Conservation (phyloP, 352 stramenopile species). For the Globisporangium acanthophoron region DNA sequence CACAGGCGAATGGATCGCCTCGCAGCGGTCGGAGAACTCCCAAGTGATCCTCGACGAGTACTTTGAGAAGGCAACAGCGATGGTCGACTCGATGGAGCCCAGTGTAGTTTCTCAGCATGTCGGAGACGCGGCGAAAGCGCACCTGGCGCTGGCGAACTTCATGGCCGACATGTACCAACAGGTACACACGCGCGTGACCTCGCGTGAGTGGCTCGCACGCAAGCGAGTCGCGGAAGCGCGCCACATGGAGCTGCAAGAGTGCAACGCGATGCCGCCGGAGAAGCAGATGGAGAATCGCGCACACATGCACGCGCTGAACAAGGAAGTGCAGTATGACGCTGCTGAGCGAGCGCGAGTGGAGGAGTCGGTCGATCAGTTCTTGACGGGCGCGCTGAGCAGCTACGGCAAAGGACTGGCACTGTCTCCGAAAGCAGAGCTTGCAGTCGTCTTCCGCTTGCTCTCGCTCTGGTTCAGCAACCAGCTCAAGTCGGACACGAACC, state of each 20-base stretch:
- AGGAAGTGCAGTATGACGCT: constrained; percentile 86
- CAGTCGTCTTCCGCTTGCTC: constrained; percentile 90
- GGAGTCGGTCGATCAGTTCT: constrained; percentile 79
- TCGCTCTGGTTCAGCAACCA: constrained; percentile 94
- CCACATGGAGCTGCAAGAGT: constrained; percentile 51
- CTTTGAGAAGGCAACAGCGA: constrained; percentile 76
- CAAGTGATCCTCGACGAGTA: constrained; percentile 91
- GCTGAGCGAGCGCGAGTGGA: constrained; percentile 85
- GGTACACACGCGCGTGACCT: constrained; percentile 79
- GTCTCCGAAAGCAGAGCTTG: constrained; percentile 70
- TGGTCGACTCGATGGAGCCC: constrained; percentile 44
- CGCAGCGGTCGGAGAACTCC: constrained; percentile 89
- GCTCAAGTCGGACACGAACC: constrained; percentile 62
- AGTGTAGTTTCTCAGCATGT: constrained; percentile 29
- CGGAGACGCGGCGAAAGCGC: constrained; percentile 60
- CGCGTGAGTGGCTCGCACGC: constrained; percentile 84
- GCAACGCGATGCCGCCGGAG: constrained; percentile 47
- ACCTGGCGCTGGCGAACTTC: constrained; percentile 87
- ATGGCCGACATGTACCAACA: constrained; percentile 91
- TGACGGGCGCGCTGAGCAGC: constrained; percentile 84
- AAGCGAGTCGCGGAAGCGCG: constrained; percentile 72
- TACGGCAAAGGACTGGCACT: constrained; percentile 67
- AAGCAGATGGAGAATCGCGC: constrained; percentile 63
- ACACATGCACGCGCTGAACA: constrained; percentile 68
- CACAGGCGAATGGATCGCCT: constrained; percentile 91